Evolutionary conservation across 2,329 filamentous ascomycete species (phyloP).

Genomic region (Sporothrix schenckii): DNA sequence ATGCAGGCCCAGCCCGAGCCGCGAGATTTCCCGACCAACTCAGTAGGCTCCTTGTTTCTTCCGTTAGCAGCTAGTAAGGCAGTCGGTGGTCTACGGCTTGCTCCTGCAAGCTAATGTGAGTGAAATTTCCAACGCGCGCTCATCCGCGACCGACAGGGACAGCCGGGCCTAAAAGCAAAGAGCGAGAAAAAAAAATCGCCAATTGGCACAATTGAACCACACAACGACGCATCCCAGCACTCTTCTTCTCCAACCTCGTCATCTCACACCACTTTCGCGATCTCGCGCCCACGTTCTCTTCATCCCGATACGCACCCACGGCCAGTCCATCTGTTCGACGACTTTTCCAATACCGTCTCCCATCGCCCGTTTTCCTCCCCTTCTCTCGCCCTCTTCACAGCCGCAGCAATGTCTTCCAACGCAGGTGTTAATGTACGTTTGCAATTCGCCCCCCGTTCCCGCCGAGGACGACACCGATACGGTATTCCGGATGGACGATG

Average conservation of each 20-base stretch:
- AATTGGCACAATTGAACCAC: slow-evolving; percentile 28
- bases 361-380: slow-evolving; percentile 9
- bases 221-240: slow-evolving; percentile 20
- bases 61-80: neutral
- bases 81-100: slow-evolving; percentile 15
- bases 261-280: slow-evolving; percentile 26
- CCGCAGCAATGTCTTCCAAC: slow-evolving; percentile 39
- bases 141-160: slow-evolving; percentile 29
- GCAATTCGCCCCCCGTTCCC: neutral
- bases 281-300: slow-evolving; percentile 33
- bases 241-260: neutral
- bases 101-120: slow-evolving; percentile 26
- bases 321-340: neutral
- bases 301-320: slow-evolving; percentile 24
- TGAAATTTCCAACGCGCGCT: slow-evolving; percentile 36
- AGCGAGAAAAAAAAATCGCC: slow-evolving; percentile 32
- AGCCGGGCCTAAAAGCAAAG: slow-evolving; percentile 23
- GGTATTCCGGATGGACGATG: neutral
- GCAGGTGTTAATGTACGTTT: slow-evolving; percentile 43
- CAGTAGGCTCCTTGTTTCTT: neutral
- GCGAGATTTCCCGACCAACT: slow-evolving; percentile 33
- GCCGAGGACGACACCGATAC: neutral
- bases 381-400: slow-evolving; percentile 4
- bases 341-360: slow-evolving; percentile 10
- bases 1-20: slow-evolving; percentile 17